Percentiles rank a stretch among this genome's conserved stretches.
Conservation (phyloP, 257 asterid species). For the Euphrasia confusa region DNA sequence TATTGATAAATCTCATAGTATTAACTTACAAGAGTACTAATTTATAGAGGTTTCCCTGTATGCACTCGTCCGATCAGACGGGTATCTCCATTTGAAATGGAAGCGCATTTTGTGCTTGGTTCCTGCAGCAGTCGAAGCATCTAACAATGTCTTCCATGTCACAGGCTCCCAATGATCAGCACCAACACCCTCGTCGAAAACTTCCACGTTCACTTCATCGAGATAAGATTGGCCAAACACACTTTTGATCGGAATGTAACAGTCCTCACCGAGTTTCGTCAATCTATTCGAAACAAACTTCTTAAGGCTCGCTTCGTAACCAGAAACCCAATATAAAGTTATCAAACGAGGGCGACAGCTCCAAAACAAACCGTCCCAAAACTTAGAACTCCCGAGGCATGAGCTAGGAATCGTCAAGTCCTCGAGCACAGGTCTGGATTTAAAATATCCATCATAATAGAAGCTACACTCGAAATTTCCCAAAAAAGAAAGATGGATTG, state of each 20-base stretch:
- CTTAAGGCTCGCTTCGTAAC: neutral
- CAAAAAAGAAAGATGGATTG: neutral
- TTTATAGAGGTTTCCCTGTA: no score
- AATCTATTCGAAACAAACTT: neutral
- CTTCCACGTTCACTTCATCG: slow-evolving; percentile 9
- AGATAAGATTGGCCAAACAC: neutral
- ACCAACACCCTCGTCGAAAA: neutral
- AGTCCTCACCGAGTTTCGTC: neutral
- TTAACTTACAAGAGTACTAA: no score
- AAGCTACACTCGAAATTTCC: neutral
- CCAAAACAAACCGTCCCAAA: neutral
- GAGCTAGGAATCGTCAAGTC: neutral
- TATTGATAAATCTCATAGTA: no score
- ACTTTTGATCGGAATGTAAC: neutral
- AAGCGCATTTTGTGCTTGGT: neutral
- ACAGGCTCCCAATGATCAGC: slow-evolving; percentile 17
- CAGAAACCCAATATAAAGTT: neutral
- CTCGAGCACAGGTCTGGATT: neutral
- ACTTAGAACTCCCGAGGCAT: neutral
- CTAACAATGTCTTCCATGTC: slow-evolving; percentile 8
- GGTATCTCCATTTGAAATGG: neutral
- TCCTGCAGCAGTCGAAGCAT: neutral
- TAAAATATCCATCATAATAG: no score
- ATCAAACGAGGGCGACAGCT: neutral
- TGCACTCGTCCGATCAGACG: no score